Conservation (phyloP, 139 green algal species). For the Haematococcus sp. region DNA sequence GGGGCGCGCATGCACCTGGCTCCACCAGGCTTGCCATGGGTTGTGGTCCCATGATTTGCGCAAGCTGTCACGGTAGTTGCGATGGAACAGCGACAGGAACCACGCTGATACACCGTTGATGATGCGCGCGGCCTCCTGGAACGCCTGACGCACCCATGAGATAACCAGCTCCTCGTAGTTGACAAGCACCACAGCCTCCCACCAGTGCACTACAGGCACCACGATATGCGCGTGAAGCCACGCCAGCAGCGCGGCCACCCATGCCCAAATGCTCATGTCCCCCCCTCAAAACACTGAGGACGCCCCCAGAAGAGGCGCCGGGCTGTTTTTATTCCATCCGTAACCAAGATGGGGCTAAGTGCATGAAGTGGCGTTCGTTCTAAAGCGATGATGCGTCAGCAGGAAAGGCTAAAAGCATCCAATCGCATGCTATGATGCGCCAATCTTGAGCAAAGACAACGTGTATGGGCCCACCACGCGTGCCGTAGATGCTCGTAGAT, state of each 20-base stretch:
- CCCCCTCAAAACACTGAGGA: too few species aligned
- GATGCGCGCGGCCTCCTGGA: slow-evolving; percentile 29
- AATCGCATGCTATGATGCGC: too few species aligned
- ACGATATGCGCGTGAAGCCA: slow-evolving; percentile 19
- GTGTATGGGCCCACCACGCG: too few species aligned
- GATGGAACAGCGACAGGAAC: slow-evolving; percentile 33
- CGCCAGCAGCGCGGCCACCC: neutral
- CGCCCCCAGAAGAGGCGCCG: too few species aligned
- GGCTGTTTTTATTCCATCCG: too few species aligned
- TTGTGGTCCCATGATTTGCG: slow-evolving; percentile 30
- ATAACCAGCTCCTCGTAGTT: slow-evolving; percentile 30
- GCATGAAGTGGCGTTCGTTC: too few species aligned
- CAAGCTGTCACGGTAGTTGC: slow-evolving; percentile 26
- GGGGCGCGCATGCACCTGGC: slow-evolving; percentile 15
- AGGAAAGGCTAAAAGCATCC: too few species aligned
- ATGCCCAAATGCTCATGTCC: neutral
- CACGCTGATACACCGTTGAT: slow-evolving; percentile 23
- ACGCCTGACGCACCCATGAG: slow-evolving; percentile 25
- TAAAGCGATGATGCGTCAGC: too few species aligned
- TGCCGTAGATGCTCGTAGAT: too few species aligned
- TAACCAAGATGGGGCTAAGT: too few species aligned
- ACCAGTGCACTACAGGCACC: slow-evolving; percentile 29
- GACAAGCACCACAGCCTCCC: slow-evolving; percentile 24
- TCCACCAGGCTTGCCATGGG: slow-evolving; percentile 33
- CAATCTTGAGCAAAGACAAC: too few species aligned